Evolutionary conservation across 2,329 filamentous ascomycete genomes (phyloP).

Genomic region (Diaporthe destruens): DNA sequence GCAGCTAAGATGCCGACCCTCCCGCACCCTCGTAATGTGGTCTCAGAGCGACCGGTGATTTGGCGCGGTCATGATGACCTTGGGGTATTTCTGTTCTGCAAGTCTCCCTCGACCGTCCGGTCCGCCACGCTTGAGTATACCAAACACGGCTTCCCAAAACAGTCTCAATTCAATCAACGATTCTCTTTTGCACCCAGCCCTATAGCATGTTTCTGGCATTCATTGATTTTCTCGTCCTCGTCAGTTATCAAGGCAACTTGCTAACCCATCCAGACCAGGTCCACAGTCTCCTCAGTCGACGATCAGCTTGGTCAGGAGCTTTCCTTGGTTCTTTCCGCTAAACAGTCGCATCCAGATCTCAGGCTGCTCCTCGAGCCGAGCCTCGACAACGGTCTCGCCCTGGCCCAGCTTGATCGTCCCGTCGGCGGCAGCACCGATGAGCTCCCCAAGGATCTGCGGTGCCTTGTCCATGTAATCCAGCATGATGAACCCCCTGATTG

Average conservation of each 20-base stretch:
- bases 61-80: not conserved
- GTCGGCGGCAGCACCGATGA: slow-evolving; percentile 46
- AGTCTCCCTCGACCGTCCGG: not conserved
- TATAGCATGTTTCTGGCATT: too few species aligned
- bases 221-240: too few species aligned
- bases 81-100: not conserved
- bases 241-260: not conserved
- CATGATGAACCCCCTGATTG: slow-evolving; percentile 59
- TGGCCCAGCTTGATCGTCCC: slow-evolving; percentile 45
- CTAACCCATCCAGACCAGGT: not conserved
- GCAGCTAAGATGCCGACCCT: not conserved
- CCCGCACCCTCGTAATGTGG: not conserved
- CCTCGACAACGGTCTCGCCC: slow-evolving; percentile 48
- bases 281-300: not conserved
- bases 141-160: not conserved
- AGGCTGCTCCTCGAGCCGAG: slow-evolving; percentile 47
- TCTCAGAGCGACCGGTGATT: not conserved
- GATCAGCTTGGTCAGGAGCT: slow-evolving; percentile 46
- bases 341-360: slow-evolving; percentile 49
- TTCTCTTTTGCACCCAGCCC: not conserved
- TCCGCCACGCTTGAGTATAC: not conserved
- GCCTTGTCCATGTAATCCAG: slow-evolving; percentile 52
- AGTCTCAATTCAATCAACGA: not conserved
- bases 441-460: slow-evolving; percentile 45
- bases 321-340: slow-evolving; percentile 47